Base-by-base conservation (phyloP, 2,329 filamentous ascomycete genomes). In the Phyllachora maydis region DNA sequence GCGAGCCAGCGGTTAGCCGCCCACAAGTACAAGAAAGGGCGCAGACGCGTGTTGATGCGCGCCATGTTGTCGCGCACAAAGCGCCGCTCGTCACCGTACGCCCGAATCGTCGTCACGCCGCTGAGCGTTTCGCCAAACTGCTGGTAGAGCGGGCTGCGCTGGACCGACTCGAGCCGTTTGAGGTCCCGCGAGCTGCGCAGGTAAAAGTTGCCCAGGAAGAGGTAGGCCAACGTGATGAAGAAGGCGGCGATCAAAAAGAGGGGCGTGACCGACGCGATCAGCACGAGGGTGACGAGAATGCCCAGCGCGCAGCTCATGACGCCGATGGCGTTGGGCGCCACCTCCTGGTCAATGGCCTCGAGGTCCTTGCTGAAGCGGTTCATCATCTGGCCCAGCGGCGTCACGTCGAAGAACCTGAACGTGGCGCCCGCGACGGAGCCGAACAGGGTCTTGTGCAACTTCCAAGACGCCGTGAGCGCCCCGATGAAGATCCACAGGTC, bases 291-390 rank as follows among this genome's bases (percentile, higher is more conserved):
- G 26, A 91, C 83, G 18, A 88, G 41, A 21, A 95, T 62, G 16
- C 57, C 64, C 29, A 73, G 49, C 2, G 54, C 60, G 35, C 64
- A 73, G n/a, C 56, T 59, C 47, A 73, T 65, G 24, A 73, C 63
- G 25, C 67, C 65, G 35, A 95, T 83, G 12, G 88, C 85, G 19
- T 90, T 71, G 3, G 83, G 81, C 1, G 88, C 83, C 28, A 98
- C 78, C 45, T 98, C 88, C 43, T 98, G 88, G 35, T 98, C 88
- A 11, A 98, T 63, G 8, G 82, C 71, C 45, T 98, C 83, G 9
- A 98, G 65, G 44, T 98, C 88, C 48, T 95, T 95, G 44, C 85
- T 95, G 52, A 98, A 98, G 11, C 88, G 70, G 48, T 98, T 98
- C 73, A 95, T 95, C 38, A 98, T 61, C 47, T 93, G 85, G 8